phyloP scores from a whole-genome alignment of 139 green algal genomes.

The Dunaliella primolecta region DNA sequence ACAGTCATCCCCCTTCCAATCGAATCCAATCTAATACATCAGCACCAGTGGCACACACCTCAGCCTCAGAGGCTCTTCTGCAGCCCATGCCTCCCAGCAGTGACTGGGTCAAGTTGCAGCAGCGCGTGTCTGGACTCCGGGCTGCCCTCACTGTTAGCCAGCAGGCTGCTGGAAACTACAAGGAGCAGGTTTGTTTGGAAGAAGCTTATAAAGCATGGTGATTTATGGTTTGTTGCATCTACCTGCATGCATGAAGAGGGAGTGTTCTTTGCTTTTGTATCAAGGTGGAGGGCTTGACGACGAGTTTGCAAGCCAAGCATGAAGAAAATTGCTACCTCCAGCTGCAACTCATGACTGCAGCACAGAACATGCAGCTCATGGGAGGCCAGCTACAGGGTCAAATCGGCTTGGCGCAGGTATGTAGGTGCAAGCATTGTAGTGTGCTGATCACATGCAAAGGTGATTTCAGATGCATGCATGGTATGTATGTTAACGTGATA shows the following conservation, averaged over 20 bases:
- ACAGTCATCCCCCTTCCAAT: too few relatives aligned
- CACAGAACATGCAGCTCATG: conserved; percentile 11
- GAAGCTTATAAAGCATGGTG: not conserved
- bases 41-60: too few relatives aligned
- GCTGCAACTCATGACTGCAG: conserved; percentile 1
- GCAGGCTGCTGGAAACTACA: not conserved
- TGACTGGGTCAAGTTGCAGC: conserved; percentile 6
- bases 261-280: too few relatives aligned
- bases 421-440: not conserved
- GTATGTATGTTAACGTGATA: too few relatives aligned
- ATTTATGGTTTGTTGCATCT: not conserved
- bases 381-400: conserved; percentile 1
- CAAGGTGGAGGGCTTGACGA: not conserved
- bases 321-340: conserved; percentile 12
- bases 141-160: not conserved
- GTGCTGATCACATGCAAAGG: too few relatives aligned
- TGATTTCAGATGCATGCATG: too few relatives aligned
- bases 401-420: not conserved
- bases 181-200: conserved; percentile 5
- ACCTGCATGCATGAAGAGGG: too few relatives aligned
- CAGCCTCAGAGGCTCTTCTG: not conserved
- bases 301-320: conserved; percentile 2
- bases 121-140: not conserved
- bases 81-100: conserved; percentile 7
- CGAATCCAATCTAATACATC: too few relatives aligned